Percentiles rank a stretch among this genome's conserved stretches.
Conservation (phyloP, 2,329 filamentous ascomycete species). For the Fusarium luffae region DNA sequence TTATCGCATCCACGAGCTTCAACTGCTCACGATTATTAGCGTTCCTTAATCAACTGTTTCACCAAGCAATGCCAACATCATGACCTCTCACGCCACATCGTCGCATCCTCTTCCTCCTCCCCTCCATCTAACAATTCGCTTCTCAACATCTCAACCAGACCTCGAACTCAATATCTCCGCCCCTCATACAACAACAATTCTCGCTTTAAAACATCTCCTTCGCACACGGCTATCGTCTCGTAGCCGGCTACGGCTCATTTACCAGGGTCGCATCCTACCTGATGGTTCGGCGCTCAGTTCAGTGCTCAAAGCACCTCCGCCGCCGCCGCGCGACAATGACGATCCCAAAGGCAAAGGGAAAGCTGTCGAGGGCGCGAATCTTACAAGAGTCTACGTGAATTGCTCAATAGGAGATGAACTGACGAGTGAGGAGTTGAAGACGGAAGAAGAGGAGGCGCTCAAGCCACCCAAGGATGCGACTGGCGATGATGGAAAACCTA, state of each 20-base stretch:
- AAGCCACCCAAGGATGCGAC: slow-evolving; percentile 55
- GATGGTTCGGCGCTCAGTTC: slow-evolving; percentile 75
- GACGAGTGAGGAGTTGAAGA: slow-evolving; percentile 72
- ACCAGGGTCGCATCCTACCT: slow-evolving; percentile 85
- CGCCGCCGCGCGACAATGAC: slow-evolving; percentile 55
- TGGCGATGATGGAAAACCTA: slow-evolving; percentile 57
- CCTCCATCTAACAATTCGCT: slow-evolving; percentile 87
- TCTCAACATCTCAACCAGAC: slow-evolving; percentile 86
- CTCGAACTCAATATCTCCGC: slow-evolving; percentile 79
- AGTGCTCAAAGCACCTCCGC: slow-evolving; percentile 73
- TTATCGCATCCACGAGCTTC: not conserved
- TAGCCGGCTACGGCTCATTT: slow-evolving; percentile 86
- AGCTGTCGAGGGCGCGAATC: slow-evolving; percentile 61
- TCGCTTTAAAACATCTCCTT: slow-evolving; percentile 84
- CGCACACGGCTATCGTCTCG: slow-evolving; percentile 76
- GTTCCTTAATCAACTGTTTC: rapidly evolving
- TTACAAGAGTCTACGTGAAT: slow-evolving; percentile 84
- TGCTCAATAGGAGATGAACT: slow-evolving; percentile 88
- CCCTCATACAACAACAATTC: slow-evolving; percentile 76
- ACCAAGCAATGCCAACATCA: slow-evolving; percentile 42
- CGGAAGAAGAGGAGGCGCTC: slow-evolving; percentile 66
- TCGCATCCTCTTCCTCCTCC: slow-evolving; percentile 50
- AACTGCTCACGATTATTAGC: not conserved
- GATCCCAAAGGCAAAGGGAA: slow-evolving; percentile 66
- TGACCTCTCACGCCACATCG: slow-evolving; percentile 41